Evolutionary conservation across 495 filamentous ascomycete genomes (phyloP), one percentile per base, ranked within the genome.

Genomic region (Aspergillus ellipticus): DNA sequence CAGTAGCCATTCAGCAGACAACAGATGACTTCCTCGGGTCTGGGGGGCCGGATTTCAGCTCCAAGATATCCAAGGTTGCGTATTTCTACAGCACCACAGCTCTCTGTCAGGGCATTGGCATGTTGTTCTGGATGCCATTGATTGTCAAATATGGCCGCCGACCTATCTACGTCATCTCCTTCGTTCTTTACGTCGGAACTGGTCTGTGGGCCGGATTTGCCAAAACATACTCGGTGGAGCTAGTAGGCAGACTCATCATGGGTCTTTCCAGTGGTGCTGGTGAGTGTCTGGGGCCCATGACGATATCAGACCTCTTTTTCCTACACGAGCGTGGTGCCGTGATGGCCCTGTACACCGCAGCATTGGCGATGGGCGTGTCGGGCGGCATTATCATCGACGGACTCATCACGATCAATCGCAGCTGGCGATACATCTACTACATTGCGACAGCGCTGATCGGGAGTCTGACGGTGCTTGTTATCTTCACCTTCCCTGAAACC

Each of bases 241-340:
- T 84, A 0, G 68, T 71, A 4, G 74, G 66, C 10, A 62, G 81
- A 4, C 77, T 82, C 22, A 46, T 82, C 17, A 73, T 81, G 68
- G 80, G 78, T 2, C 71, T 81, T 49, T 74, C 71, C 0, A 66
- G 77, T 4, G 81, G 81, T n/a, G 75, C 78, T 39, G 80, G 74
- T 8, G 81, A 84, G 61, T 75, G 72, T 26, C 72, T 83, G 17
- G 75, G 70, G 0, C 78, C 77, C 4, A 65, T 80, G n/a, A 78
- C 78, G 0, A 82, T 83, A 48, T 72, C 78, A 16, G 81, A 85
- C 54, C 59, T 82, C 16, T 85, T 82, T 64, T 85, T 82, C 66
- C 64, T 85, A 13, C 82, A 85, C 46, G 80, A 85, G 60, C 71
- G 82, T 21, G 82, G 80, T 24, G 67, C 66, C 0, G 66, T 82